Percentiles rank a stretch among this genome's conserved stretches.
These are phyloP conservation scores for Oenanthe sinensis DNA, from an alignment of 129 eudicot species.

Conservation along the genomic window DNA sequence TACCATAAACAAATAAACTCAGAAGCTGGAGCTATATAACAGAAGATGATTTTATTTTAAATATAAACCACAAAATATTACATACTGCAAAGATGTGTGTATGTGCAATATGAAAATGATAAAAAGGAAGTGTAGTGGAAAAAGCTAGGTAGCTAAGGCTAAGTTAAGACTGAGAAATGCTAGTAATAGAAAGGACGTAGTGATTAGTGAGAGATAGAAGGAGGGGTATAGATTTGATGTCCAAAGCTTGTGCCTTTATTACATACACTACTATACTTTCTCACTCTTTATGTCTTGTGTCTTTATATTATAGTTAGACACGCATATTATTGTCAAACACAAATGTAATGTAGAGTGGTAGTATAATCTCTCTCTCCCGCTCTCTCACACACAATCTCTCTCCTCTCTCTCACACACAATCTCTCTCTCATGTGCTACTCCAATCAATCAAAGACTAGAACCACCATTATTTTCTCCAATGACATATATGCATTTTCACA, in stretches of 20 bases:
- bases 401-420: background rate
- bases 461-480: constrained; percentile 7
- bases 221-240: background rate
- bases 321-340: constrained; percentile 1
- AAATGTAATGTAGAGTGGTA: background rate
- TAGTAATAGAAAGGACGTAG: constrained; percentile 3
- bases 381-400: no score
- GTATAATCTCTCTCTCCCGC: background rate
- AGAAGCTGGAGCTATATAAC: background rate
- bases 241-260: background rate
- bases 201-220: background rate
- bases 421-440: background rate
- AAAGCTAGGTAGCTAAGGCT: background rate
- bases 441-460: background rate
- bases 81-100: constrained; percentile 7
- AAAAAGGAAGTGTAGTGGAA: constrained; percentile 3
- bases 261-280: background rate
- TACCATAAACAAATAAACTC: background rate
- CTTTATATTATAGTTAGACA: background rate
- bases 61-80: background rate
- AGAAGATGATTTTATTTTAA: background rate
- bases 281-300: background rate
- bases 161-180: background rate
- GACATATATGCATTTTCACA: background rate
- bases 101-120: background rate